These are phyloP conservation scores for Lentinus polychrous DNA, from an alignment of 1,284 basidiomycete species.

Conservation along the genomic window DNA sequence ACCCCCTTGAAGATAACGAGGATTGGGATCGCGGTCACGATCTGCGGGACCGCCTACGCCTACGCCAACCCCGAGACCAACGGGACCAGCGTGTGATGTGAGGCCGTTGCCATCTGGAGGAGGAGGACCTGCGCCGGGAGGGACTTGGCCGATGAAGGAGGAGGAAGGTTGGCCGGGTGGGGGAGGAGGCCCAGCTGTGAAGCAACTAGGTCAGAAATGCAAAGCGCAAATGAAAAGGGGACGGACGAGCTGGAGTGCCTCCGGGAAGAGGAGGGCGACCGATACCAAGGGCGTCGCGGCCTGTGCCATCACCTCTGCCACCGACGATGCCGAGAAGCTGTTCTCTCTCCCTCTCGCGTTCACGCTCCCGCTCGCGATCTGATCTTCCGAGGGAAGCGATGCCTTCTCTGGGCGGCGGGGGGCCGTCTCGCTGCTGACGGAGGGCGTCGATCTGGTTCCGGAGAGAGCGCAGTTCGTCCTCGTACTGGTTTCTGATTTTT, in stretches of 20 bases:
- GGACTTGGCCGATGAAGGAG: background rate
- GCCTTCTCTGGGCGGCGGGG: conserved; percentile 32
- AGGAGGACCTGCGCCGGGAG: background rate
- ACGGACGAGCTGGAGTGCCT: conserved; percentile 8
- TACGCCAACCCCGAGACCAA: conserved; percentile 2
- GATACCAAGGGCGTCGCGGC: conserved; percentile 22
- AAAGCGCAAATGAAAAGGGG: background rate
- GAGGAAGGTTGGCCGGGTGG: background rate
- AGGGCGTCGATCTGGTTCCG: conserved; percentile 22
- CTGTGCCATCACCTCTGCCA: conserved; percentile 16
- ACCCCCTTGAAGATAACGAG: conserved; percentile 16
- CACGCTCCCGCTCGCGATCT: background rate
- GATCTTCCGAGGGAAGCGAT: conserved; percentile 28
- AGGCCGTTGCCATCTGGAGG: background rate
- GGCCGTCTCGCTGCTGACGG: conserved; percentile 10
- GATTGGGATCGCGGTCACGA: conserved; percentile 19
- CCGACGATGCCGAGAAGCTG: conserved; percentile 1
- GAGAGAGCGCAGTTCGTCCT: conserved; percentile 65
- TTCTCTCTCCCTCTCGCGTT: conserved; percentile 2
- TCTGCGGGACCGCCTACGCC: conserved; percentile 13
- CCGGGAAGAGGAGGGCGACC: conserved; percentile 18
- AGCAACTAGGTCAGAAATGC: background rate
- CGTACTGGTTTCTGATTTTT: conserved; percentile 68
- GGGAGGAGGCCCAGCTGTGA: background rate
- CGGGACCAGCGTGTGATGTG: background rate